Base-by-base conservation (phyloP, 495 filamentous ascomycete species). In the Platismatia glauca region DNA sequence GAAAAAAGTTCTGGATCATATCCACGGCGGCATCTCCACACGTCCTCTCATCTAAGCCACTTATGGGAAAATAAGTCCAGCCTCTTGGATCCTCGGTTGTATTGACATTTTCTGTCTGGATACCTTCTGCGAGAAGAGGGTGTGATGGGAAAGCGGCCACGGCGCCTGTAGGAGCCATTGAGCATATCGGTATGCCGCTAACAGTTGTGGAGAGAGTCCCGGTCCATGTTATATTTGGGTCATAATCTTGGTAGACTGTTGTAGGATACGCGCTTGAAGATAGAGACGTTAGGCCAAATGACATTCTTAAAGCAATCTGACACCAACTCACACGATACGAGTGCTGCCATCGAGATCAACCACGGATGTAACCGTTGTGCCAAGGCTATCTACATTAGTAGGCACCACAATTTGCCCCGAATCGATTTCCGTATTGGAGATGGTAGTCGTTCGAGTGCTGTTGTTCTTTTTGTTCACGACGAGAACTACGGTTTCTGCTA, bases 381-480 rank as follows among this genome's bases (percentile, higher is more conserved):
- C 62, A 20, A 35, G 43, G 50, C 44, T 59, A 29, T 64, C 59
- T 9, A 56, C 24, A 59, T 52, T 53, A 22, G 56, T 64, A 6
- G 62, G 62, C 1, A 44, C 35, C 38, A n/a, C 50, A 20, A 64
- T 64, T 12, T 64, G 33, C 22, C 31, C 34, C 38, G 53, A 57
- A 52, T 59, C 46, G 2, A 64, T 50, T 38, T 64, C 62, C 16
- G 62, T 64, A 31, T 64, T 61, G 4, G n/a, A 39, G 35, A 61
- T 64, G 8, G 56, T 59, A 3, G 57, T 52, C 9, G 62, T 64
- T 38, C 57, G 57, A 4, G 62, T 64, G 29, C 62, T 64, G n/a
- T 58, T 64, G 0, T 41, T 59, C 20, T 38, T 46, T 16, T 55
- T 50, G 56, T 64, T 64, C 35, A 61, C 31, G 22, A 61, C 4